Evolutionary conservation across 1,284 basidiomycete species (phyloP).

Genomic region (Cutaneotrichosporon sp.): DNA sequence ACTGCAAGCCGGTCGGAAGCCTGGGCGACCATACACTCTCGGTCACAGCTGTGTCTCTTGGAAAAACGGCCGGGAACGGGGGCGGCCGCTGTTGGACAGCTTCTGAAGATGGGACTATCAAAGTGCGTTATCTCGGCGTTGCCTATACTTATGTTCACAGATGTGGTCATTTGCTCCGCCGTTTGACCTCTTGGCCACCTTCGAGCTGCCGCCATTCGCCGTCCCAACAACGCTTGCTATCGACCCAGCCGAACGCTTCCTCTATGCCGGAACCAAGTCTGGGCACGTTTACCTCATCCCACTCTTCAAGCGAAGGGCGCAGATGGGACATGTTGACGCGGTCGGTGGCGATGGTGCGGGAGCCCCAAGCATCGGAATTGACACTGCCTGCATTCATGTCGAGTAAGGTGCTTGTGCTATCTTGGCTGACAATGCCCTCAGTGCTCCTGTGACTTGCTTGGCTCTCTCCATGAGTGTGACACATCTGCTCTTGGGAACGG

Average conservation of each 20-base stretch:
- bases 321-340: slow-evolving; percentile 55
- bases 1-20: slow-evolving; percentile 63
- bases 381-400: slow-evolving; percentile 9
- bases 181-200: slow-evolving; percentile 70
- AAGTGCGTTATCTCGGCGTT: slow-evolving; percentile 54
- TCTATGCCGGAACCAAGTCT: slow-evolving; percentile 72
- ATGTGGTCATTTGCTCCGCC: slow-evolving; percentile 76
- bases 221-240: slow-evolving; percentile 58
- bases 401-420: not conserved
- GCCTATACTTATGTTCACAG: slow-evolving; percentile 44
- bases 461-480: slow-evolving; percentile 69
- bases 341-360: slow-evolving; percentile 67
- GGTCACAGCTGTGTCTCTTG: slow-evolving; percentile 74
- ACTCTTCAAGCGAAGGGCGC: slow-evolving; percentile 62
- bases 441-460: slow-evolving; percentile 60
- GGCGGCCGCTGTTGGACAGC: slow-evolving; percentile 59
- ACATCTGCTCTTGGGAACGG: slow-evolving; percentile 68
- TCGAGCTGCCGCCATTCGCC: slow-evolving; percentile 65
- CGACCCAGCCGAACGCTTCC: slow-evolving; percentile 77
- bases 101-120: slow-evolving; percentile 85
- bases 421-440: slow-evolving; percentile 27
- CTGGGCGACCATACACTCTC: slow-evolving; percentile 88
- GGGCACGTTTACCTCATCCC: slow-evolving; percentile 75
- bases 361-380: slow-evolving; percentile 60
- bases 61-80: slow-evolving; percentile 48